Conservation (phyloP, 352 stramenopile genomes). For the Phytophthora aleatoria region DNA sequence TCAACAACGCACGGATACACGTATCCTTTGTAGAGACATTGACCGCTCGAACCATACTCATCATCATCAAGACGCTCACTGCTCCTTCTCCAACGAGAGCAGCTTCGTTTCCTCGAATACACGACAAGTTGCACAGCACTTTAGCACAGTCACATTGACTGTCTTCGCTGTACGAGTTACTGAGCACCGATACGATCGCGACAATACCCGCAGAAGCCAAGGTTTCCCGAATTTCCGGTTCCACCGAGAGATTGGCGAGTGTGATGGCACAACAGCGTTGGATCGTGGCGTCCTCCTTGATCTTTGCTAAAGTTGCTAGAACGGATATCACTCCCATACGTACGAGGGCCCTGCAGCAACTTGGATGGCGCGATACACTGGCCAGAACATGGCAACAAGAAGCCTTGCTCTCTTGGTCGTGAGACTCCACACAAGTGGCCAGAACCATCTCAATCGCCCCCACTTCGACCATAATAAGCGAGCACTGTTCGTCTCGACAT, state of each 20-base stretch:
- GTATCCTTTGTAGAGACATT: conserved; percentile 69
- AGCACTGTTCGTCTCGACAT: conserved; percentile 68
- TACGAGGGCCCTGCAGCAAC: conserved; percentile 60
- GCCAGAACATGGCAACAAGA: conserved; percentile 79
- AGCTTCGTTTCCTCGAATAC: conserved; percentile 49
- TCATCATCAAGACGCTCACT: conserved; percentile 78
- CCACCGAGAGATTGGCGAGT: conserved; percentile 66
- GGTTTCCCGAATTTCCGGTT: conserved; percentile 50
- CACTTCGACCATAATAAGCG: conserved; percentile 55
- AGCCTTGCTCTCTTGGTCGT: conserved; percentile 69
- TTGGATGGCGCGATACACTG: conserved; percentile 72
- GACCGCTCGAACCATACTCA: conserved; percentile 74
- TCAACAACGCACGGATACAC: conserved; percentile 66
- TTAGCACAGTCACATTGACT: conserved; percentile 77
- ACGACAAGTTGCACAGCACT: conserved; percentile 78
- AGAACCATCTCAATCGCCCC: conserved; percentile 62
- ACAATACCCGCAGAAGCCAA: conserved; percentile 58
- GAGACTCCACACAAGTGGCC: conserved; percentile 59
- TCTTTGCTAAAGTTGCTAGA: conserved; percentile 58
- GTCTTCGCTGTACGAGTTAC: conserved; percentile 86
- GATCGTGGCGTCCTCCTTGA: conserved; percentile 52
- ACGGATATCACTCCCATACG: conserved; percentile 57
- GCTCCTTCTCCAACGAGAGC: conserved; percentile 62
- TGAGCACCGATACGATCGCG: conserved; percentile 56
- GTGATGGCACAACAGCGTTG: conserved; percentile 75